Evolutionary conservation across 2,329 filamentous ascomycete genomes (phyloP).

Genomic region (Clonostachys solani): DNA sequence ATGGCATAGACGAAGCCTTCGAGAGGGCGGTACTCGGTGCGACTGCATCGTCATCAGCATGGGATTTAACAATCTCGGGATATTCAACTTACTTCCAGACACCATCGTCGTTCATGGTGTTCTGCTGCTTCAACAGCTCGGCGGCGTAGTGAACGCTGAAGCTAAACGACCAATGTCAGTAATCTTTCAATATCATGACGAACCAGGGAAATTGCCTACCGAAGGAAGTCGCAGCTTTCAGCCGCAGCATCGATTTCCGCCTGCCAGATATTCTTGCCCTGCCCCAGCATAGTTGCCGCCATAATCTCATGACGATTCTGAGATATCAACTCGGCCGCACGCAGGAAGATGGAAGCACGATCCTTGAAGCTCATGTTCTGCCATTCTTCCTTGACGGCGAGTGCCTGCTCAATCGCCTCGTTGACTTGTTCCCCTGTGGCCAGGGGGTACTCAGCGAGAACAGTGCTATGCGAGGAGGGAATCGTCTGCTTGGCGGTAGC

Average conservation of each 20-base stretch:
- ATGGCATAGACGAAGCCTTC: conserved; percentile 95
- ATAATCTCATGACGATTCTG: conserved; percentile 93
- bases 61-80: too few relatives aligned
- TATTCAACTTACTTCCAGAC: conserved; percentile 93
- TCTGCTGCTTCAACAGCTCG: conserved; percentile 85
- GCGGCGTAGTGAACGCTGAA: conserved; percentile 95
- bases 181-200: too few relatives aligned
- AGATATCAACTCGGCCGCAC: conserved; percentile 85
- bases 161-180: too few relatives aligned
- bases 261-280: conserved; percentile 98
- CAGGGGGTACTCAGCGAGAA: too few relatives aligned
- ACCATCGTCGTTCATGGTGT: conserved; percentile 74
- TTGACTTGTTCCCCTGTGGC: conserved; percentile 76
- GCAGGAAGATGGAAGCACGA: conserved; percentile 87
- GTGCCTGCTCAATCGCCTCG: conserved; percentile 75
- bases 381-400: conserved; percentile 83
- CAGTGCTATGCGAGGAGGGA: too few relatives aligned
- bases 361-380: conserved; percentile 83
- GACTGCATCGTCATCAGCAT: too few relatives aligned
- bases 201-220: too few relatives aligned
- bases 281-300: conserved; percentile 91
- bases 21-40: conserved; percentile 80
- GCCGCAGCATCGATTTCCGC: conserved; percentile 97
- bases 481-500: too few relatives aligned
- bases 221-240: conserved; percentile 85